phyloP scores from a whole-genome alignment of 768 basidiomycete genomes.

The Xerocomellus dryophilus region DNA sequence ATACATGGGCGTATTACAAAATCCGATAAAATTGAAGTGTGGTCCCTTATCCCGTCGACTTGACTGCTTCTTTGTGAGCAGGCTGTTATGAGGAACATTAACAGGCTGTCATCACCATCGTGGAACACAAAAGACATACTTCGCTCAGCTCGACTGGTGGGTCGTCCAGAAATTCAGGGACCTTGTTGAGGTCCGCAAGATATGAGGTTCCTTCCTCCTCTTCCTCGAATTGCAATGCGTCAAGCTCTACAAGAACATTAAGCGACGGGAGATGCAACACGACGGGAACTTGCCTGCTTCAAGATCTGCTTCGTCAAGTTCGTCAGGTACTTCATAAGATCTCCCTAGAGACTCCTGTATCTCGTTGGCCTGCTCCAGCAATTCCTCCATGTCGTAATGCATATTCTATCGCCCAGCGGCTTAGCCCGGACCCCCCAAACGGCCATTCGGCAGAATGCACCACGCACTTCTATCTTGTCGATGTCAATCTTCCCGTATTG shows the following conservation, averaged over 20 bases:
- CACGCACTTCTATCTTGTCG: constrained; percentile 92
- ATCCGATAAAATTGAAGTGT: neutral
- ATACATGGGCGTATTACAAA: constrained; percentile 17
- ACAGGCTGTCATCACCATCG: neutral
- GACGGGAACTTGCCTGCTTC: constrained; percentile 71
- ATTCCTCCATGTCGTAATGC: constrained; percentile 97
- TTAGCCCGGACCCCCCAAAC: neutral
- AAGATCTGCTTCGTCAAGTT: constrained; percentile 95
- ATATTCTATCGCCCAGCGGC: constrained; percentile 59
- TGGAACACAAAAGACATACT: constrained; percentile 36
- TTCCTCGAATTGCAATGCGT: constrained; percentile 87
- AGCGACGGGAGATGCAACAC: neutral
- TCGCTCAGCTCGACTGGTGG: constrained; percentile 69
- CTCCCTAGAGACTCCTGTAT: constrained; percentile 92
- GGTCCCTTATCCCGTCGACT: constrained; percentile 39
- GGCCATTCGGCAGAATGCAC: neutral
- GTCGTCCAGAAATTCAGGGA: constrained; percentile 91
- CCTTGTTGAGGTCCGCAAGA: constrained; percentile 78
- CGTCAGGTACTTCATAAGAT: constrained; percentile 95
- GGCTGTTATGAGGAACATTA: constrained; percentile 32
- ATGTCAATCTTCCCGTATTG: constrained; percentile 98
- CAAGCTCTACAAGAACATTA: constrained; percentile 64
- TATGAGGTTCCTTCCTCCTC: constrained; percentile 92
- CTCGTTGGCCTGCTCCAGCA: constrained; percentile 96
- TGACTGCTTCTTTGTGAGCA: constrained; percentile 53